Base-by-base conservation (phyloP, 1,284 basidiomycete species). In the Boletus smithii region DNA sequence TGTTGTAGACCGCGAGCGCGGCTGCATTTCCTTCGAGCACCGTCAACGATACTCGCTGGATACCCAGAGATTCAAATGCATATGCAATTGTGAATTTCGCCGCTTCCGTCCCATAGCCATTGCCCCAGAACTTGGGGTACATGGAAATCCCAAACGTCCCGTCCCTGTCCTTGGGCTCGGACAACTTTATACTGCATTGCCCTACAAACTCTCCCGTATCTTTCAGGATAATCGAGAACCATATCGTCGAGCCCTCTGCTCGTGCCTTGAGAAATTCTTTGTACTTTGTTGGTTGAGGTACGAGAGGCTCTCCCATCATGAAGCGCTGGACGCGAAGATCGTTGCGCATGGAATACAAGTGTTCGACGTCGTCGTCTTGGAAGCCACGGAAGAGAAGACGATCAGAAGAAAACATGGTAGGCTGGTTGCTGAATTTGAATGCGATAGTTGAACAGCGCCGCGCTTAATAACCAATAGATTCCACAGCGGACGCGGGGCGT, bases 321-420 rank as follows among this genome's bases (percentile, higher is more conserved):
- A 57, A 55, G 8, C 52, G 60, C 38, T 59, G 60, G 30, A 70
- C 57, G 27, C 53, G 54, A 20, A 52, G 49, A 46, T 71, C 61
- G 37, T 68, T 71, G 44, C 55, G 58, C 16, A 72, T 44, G n/a
- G 52, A 40, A 9, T 62, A 50, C 34, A 70, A 48, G 24, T 53
- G 42, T 8, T 46, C 43, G 8, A 49, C 24, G 10, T 54, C 43
- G 8, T 44, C 29, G 8, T 56, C 54, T 20, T 42, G 29, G 24
- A 47, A 37, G 27, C 41, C 46, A 16, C 54, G 46, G 36, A 47
- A 46, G 30, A 40, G 16, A 43, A 59, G 53, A 26, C 50, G 60
- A 10, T 60, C 46, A 9, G 54, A 53, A 30, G 50, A 42, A 46
- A 58, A 61, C 37, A 54, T 53, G 17, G 11, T 20, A 47, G 42